Evolutionary conservation across 257 asterid genomes (phyloP), one percentile per base, ranked within the genome.

Genomic region (Rubia yunnanensis): DNA sequence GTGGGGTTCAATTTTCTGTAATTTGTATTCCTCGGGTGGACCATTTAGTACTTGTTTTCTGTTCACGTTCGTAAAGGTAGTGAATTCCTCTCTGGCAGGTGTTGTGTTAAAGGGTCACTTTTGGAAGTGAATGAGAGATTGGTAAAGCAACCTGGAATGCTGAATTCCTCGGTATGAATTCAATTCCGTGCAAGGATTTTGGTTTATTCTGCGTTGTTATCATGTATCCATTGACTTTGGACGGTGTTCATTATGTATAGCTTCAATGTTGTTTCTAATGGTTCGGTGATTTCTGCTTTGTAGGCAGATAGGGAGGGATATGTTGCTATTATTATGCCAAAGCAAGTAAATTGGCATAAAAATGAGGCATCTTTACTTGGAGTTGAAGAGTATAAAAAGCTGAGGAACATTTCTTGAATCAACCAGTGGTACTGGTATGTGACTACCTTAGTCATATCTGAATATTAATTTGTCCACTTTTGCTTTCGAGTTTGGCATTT

Each of bases 261-360:
- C 24, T 34, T 38, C 57, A 23, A 20, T 24, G 30, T 49, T 3
- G 41, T 70, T 41, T 34, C 39, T 70, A 28, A 32, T 61, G 14
- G 36, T 23, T 44, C 24, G 14, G 3, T 72, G 7, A 22, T n/a
- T 35, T 64, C 60, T 35, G 61, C 15, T 62, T 67, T 72, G 76
- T 71, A 94, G 99, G 80, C 96, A 1, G 92, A 85, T 10, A 82
- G 97, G 73, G 97, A 90, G 86, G 99, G 99, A 73, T 90, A 82
- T 70, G 73, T 88, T 67, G 99, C 95, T 20, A 88, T 94, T 46
- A 77, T 94, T 36, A 94, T 94, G 97, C 99, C 97, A 67, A 94
- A 73, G 69, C 95, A 88, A 1, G 80, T 77, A 34, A 96, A 90
- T 74, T 94, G 99, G 97, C 83, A 75, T 69, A 88, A 88, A 80